Percentiles rank a stretch among this genome's conserved stretches.
Conservation (phyloP, 2,329 filamentous ascomycete genomes). For the Boeremia exigua region DNA sequence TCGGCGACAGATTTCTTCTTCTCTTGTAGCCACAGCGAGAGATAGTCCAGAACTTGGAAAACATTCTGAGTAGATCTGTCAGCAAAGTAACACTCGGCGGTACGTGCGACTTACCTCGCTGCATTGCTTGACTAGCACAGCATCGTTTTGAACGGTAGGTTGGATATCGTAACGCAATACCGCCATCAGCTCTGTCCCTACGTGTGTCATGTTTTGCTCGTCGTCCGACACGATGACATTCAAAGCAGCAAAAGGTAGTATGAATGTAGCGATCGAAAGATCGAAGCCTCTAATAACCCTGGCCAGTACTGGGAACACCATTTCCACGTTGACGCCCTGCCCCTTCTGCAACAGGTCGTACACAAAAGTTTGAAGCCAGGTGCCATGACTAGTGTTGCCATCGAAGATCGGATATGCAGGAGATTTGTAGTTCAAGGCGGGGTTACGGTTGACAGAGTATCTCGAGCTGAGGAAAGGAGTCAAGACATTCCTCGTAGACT, state of each 20-base stretch:
- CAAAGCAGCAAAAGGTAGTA: constrained; percentile 85
- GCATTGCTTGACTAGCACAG: constrained; percentile 80
- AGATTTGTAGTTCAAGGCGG: constrained; percentile 34
- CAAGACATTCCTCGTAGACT: constrained; percentile 79
- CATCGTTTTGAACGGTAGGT: constrained; percentile 62
- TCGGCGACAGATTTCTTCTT: constrained; percentile 63
- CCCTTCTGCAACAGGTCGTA: constrained; percentile 81
- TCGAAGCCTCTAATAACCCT: constrained; percentile 87
- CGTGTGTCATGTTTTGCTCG: constrained; percentile 66
- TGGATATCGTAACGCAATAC: constrained; percentile 72
- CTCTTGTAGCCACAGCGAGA: constrained; percentile 85
- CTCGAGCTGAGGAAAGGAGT: constrained; percentile 86
- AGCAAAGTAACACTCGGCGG: neutral
- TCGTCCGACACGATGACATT: constrained; percentile 81
- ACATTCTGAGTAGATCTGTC: constrained; percentile 68
- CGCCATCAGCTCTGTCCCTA: constrained; percentile 74
- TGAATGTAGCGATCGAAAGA: constrained; percentile 81
- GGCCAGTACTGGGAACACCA: constrained; percentile 81
- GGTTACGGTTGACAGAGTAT: constrained; percentile 68
- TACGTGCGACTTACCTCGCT: constrained; percentile 71
- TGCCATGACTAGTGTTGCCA: constrained; percentile 70
- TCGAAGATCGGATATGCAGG: constrained; percentile 77
- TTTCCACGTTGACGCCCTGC: constrained; percentile 73
- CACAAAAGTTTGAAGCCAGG: constrained; percentile 82
- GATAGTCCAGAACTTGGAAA: constrained; percentile 89